phyloP scores from a whole-genome alignment of 1,284 basidiomycete species.

The Ustilago loliicola region DNA sequence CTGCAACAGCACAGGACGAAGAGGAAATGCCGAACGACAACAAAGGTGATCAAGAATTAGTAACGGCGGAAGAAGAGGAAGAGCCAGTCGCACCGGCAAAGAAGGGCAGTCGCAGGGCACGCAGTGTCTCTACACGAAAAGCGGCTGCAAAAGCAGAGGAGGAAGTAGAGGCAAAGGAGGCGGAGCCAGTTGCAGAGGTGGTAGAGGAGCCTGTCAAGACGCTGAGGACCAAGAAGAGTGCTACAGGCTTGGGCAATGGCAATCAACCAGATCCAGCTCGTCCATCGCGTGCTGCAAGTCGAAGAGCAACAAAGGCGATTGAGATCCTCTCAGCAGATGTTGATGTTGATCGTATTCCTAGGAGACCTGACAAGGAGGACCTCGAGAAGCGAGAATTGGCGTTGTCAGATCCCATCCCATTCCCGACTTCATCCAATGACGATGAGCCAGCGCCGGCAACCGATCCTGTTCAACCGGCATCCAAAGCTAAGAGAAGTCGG shows the following conservation, averaged over 20 bases:
- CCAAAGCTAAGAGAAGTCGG: constrained; percentile 37
- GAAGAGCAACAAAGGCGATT: constrained; percentile 44
- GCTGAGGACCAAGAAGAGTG: constrained; percentile 39
- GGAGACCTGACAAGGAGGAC: constrained; percentile 38
- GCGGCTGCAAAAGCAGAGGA: constrained; percentile 12
- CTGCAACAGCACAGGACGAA: constrained; percentile 13
- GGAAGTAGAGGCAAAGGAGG: constrained; percentile 15
- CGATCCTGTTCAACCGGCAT: constrained; percentile 14
- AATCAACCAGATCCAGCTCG: constrained; percentile 19
- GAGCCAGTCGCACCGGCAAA: constrained; percentile 20
- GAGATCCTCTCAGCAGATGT: constrained; percentile 35
- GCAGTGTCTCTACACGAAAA: constrained; percentile 35
- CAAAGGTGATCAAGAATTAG: not conserved
- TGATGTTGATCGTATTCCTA: constrained; percentile 37
- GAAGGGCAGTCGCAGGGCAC: constrained; percentile 33
- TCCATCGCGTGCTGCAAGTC: constrained; percentile 37
- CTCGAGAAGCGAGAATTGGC: constrained; percentile 32
- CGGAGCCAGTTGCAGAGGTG: not conserved
- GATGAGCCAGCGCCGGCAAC: constrained; percentile 17
- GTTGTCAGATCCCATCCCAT: constrained; percentile 36
- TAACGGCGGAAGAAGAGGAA: constrained; percentile 5
- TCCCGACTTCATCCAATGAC: constrained; percentile 18
- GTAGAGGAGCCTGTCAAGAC: constrained; percentile 20
- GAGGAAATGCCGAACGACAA: not conserved
- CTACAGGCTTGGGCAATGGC: constrained; percentile 33